Base-by-base conservation (phyloP, 495 filamentous ascomycete species). In the Penicillium salamii region DNA sequence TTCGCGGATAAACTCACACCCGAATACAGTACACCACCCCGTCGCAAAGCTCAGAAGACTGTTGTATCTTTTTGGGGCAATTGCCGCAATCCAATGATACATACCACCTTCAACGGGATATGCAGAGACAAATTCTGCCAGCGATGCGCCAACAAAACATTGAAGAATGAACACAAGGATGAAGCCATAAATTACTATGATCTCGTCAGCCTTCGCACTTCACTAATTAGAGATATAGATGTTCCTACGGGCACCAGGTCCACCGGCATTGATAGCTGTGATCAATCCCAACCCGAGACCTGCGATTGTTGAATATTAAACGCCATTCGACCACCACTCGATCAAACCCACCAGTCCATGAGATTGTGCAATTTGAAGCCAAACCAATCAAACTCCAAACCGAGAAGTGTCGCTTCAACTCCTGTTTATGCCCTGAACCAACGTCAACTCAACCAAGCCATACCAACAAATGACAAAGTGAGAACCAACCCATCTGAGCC, bases 21-120 rank as follows among this genome's bases (percentile, higher is more conserved):
- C 69, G 50, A 67, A 67, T 1, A 73, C 68, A 9, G 68, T 70
- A 26, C 61, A 59, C 68, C 69, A 73, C 3, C 69, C 69, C 1
- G 68, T 71, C 3, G 67, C 59, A 44, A 71, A 73, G 44, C 66
- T 69, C 46, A 73, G 42, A n/a, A 65, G 35, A 37, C 59, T 65
- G 31, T 64, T 71, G 21, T 63, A 68, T 42, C 60, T 56, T 21
- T 58, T 63, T 1, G 79, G 79, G 6, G 78, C 73, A 29, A 81
- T 68, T 0, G 78, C 74, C 0, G 74, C 74, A 39, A 78, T 77
- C 77, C 78, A 81, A 23, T 74, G 74, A 36, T 81, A 81, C 60
- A 80, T 78, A 13, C 76, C 76, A 29, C 76, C 77, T 21, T 74
- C 71, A 24, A 69, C 63, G 2, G 76, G 76, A 45, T 77, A 80